Evolutionary conservation across 2,329 filamentous ascomycete species (phyloP).

Genomic region (Sporothrix pallida): DNA sequence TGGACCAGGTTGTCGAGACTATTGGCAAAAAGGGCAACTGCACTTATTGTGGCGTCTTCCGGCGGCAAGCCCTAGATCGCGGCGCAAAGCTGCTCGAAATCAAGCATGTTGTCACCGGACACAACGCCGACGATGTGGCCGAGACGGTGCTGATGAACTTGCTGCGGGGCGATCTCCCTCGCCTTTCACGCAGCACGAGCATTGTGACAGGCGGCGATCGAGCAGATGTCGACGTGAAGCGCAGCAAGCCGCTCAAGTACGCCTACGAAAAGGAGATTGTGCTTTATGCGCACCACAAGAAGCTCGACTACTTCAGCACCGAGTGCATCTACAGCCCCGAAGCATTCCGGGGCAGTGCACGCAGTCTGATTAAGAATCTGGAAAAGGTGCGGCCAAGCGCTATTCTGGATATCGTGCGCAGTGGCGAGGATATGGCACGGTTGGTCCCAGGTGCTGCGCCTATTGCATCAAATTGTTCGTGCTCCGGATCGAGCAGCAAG

Average conservation of each 20-base stretch:
- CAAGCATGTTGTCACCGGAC: conserved; percentile 92
- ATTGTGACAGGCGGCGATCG: conserved; percentile 79
- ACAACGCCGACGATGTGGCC: conserved; percentile 96
- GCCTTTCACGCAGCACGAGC: conserved; percentile 84
- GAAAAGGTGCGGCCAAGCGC: conserved; percentile 92
- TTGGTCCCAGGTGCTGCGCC: conserved; percentile 70
- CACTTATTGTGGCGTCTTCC: conserved; percentile 97
- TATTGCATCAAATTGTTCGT: conserved; percentile 29
- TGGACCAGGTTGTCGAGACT: conserved; percentile 97
- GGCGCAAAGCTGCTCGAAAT: conserved; percentile 88
- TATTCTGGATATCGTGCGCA: conserved; percentile 91
- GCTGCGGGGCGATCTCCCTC: conserved; percentile 84
- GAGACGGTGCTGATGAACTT: conserved; percentile 99
- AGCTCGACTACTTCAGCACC: conserved; percentile 96
- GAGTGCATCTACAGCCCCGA: conserved; percentile 99
- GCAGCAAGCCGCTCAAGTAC: conserved; percentile 96
- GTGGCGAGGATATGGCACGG: conserved; percentile 93
- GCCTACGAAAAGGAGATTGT: conserved; percentile 99
- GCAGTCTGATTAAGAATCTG: conserved; percentile 91
- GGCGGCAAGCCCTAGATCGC: conserved; percentile 89
- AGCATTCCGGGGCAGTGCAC: conserved; percentile 90
- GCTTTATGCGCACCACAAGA: conserved; percentile 94
- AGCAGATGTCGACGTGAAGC: conserved; percentile 92
- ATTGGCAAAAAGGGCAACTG: conserved; percentile 99
- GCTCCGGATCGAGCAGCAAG: background rate